Conservation (phyloP, 345 rosid species). For the Gossypium stocksii region DNA sequence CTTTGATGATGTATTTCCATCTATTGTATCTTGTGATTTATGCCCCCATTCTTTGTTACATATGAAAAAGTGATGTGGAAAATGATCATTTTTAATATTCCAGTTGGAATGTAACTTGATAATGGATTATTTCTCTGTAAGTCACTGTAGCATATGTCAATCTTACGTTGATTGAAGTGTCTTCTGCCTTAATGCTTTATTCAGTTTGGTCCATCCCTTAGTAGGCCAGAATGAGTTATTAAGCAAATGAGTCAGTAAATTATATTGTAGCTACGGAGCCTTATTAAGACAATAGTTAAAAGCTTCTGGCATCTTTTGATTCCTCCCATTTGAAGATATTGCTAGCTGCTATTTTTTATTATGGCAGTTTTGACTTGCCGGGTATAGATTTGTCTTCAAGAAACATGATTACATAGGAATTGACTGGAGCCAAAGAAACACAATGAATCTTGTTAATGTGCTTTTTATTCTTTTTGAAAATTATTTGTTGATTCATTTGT, state of each 20-base stretch:
- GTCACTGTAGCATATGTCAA: not conserved
- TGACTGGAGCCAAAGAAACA: not conserved
- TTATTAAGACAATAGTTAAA: not conserved
- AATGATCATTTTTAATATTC: not conserved
- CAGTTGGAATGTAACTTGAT: not conserved
- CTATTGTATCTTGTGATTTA: not conserved
- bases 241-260: not conserved
- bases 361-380: not conserved
- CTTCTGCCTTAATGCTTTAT: not conserved
- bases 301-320: not conserved
- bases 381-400: not conserved
- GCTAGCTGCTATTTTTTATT: not conserved
- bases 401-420: not conserved
- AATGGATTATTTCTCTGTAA: not conserved
- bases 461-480: not conserved
- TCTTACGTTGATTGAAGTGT: not conserved
- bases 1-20: constrained; percentile 13
- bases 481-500: not conserved
- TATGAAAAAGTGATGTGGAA: not conserved
- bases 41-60: not conserved
- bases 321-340: not conserved
- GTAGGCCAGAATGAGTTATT: constrained; percentile 6
- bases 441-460: not conserved
- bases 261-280: not conserved
- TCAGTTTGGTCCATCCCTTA: not conserved